Percentiles rank a stretch among this genome's conserved stretches.
Evolutionary conservation across 768 basidiomycete species (phyloP).

Genomic region (Lactarius hengduanensis): DNA sequence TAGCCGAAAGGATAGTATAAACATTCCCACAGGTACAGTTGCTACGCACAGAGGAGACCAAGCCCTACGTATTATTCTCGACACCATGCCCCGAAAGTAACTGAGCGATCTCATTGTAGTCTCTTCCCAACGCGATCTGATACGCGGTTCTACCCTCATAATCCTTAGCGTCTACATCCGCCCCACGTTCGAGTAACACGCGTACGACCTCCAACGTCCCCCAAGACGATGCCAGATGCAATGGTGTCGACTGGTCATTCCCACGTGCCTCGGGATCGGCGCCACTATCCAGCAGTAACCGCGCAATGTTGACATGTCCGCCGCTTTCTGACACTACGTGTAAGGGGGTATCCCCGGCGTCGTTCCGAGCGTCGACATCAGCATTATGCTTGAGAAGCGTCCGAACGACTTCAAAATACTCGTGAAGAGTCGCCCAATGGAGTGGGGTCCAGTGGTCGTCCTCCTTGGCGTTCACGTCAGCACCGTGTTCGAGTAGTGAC

Average conservation of each 20-base stretch:
- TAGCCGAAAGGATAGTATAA: not conserved
- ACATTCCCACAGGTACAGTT: not conserved
- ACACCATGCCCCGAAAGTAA: not conserved
- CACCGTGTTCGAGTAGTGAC: not conserved
- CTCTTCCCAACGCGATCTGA: not conserved
- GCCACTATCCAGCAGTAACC: not conserved
- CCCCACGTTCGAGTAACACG: not conserved
- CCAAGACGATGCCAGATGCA: not conserved
- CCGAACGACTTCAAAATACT: not conserved
- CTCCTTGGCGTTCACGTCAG: not conserved
- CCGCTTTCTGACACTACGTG: not conserved
- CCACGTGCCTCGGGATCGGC: not conserved
- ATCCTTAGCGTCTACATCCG: not conserved
- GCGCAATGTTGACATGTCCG: not conserved
- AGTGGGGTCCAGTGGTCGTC: not conserved
- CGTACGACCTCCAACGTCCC: not conserved
- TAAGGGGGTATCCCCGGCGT: not conserved
- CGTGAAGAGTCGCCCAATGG: not conserved
- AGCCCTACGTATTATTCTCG: not conserved
- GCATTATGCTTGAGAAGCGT: not conserved
- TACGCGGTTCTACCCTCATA: not conserved
- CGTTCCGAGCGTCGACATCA: not conserved
- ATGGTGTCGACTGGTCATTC: not conserved
- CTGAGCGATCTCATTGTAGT: not conserved
- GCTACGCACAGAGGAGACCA: not conserved